A percentile compares a stretch with the other conserved stretches of the same genome.
These are phyloP conservation scores for Xylaria arbuscula DNA, from an alignment of 2,329 filamentous ascomycete genomes.

Conservation along the genomic window DNA sequence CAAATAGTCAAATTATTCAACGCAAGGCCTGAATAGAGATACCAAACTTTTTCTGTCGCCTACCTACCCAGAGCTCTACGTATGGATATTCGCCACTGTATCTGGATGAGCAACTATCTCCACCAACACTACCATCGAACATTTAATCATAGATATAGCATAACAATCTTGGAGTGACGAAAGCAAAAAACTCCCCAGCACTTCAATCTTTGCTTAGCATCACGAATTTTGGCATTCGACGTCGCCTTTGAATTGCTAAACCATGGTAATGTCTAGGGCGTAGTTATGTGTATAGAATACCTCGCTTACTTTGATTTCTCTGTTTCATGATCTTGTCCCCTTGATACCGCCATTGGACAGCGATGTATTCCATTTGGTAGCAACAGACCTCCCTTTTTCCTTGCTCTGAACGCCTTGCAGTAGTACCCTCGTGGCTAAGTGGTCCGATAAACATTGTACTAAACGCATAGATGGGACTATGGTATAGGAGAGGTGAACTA, in stretches of 20 bases:
- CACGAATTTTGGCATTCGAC: not conserved
- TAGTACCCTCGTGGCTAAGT: conserved; percentile 7
- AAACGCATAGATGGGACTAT: conserved; percentile 15
- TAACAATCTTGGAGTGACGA: not conserved
- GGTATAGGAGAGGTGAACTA: conserved; percentile 9
- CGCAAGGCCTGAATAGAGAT: not conserved
- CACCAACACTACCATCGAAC: not conserved
- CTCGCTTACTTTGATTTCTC: conserved; percentile 10
- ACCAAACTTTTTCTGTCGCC: not conserved
- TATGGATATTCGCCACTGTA: not conserved
- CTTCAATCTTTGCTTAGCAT: not conserved
- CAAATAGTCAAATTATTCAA: too few species aligned
- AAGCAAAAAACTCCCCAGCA: not conserved
- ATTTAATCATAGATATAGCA: not conserved
- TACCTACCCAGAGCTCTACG: not conserved
- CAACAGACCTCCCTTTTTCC: not conserved
- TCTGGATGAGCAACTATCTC: too few species aligned
- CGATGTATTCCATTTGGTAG: not conserved
- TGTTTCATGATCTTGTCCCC: conserved; percentile 4
- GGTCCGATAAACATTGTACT: conserved; percentile 2
- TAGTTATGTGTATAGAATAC: conserved; percentile 23
- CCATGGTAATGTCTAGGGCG: not conserved
- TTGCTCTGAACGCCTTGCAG: conserved; percentile 23
- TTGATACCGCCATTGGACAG: conserved; percentile 2
- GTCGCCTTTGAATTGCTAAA: not conserved